A percentile compares a stretch with the other conserved stretches of the same genome.
These are phyloP conservation scores for Euphorbia pulcherrima DNA, from an alignment of 345 rosid species.

Conservation along the genomic window DNA sequence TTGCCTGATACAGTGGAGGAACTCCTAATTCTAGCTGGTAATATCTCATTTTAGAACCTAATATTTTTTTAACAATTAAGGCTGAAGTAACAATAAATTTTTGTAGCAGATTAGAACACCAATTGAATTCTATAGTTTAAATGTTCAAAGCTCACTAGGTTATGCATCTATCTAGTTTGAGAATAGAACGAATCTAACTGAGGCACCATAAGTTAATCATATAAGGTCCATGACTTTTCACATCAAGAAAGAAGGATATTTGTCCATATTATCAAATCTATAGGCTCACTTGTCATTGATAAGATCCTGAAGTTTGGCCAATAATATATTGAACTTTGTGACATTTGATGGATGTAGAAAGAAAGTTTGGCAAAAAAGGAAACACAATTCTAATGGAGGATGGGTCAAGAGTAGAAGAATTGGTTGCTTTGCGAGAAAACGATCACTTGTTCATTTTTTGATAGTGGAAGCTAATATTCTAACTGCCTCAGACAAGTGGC, in stretches of 20 bases:
- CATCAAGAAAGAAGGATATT: neutral
- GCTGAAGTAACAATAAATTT: neutral
- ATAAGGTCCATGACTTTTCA: neutral
- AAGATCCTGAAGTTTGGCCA: neutral
- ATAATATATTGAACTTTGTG: conserved; percentile 12
- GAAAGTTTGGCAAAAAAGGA: conserved; percentile 66
- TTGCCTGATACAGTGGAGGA: conserved; percentile 65
- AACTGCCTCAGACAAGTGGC: neutral
- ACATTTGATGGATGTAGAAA: conserved; percentile 48
- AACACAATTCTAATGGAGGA: conserved; percentile 65
- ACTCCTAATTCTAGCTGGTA: conserved; percentile 77
- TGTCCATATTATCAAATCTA: neutral
- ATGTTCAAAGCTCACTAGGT: neutral
- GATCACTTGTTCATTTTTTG: conserved; percentile 68
- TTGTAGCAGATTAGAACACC: neutral
- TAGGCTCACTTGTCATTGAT: neutral
- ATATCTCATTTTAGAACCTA: neutral
- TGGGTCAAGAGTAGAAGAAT: conserved; percentile 74
- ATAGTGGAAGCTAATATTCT: conserved; percentile 10
- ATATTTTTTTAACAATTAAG: neutral
- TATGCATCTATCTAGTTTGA: neutral
- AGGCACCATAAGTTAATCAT: neutral
- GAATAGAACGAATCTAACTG: neutral
- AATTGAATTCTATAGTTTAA: neutral
- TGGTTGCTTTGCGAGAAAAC: conserved; percentile 66